Evolutionary conservation across 2,329 filamentous ascomycete genomes (phyloP), one percentile per base, ranked within the genome.

Genomic region (Aspergillus caelatus): DNA sequence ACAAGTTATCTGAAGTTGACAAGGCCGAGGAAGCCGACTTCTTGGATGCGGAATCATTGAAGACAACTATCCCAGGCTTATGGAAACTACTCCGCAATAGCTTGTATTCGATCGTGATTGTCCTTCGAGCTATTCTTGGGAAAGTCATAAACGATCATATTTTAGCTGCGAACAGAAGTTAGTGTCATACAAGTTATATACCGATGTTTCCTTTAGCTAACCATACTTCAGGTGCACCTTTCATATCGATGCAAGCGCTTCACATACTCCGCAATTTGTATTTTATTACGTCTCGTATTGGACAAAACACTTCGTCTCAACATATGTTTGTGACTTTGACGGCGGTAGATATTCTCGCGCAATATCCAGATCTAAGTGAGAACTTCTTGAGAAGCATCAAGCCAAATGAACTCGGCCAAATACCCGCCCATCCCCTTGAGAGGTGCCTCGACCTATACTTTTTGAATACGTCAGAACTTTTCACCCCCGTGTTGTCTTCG

Each of bases 401-500:
- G 62, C 87, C 87, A 7, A 77, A 78, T 48, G 80, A 85, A 62
- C 75, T 84, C 21, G 84, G 85, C 46, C 78, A 82, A 45, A 87
- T 91, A 36, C 86, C 90, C 0, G 78, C 80, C 7, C 86, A 90
- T 67, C 88, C 90, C 6, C 81, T 93, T 2, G 87, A 92, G 68
- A 85, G 91, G 62, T 89, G 86, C 21, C 81, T 94, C n/a, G 91
- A 95, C 73, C 85, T 96, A 19, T 97, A 92, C 80, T 96, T 96
- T 78, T 85, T 97, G 66, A 95, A 96, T 73, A 87, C 90, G 0
- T 89, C 91, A 2, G 94, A 97, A 75, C 92, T 96, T 75, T 88
- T 97, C 64, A 89, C 92, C 0, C 82, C 93, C 10, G 81, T 87
- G 3, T 78, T 97, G 1, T 82, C 91, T 0, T 84, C 90, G 0